A percentile compares a stretch with the other conserved stretches of the same genome.
These are phyloP conservation scores for Digitaria exilis DNA, from an alignment of 202 grass and related monocot genomes.

Conservation along the genomic window DNA sequence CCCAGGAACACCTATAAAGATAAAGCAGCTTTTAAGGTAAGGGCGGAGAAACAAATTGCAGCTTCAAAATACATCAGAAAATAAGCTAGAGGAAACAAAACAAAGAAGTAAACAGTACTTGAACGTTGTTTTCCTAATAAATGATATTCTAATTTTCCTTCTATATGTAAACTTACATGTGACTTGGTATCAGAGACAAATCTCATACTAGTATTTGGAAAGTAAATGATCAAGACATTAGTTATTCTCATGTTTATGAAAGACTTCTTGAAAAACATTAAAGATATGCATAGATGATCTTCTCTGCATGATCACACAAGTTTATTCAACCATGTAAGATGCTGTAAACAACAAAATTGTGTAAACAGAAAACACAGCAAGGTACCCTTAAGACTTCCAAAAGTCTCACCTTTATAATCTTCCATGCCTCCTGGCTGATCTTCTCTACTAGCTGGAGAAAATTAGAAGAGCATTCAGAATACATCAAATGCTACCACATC, in stretches of 20 bases:
- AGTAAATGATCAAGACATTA: slow-evolving; percentile 18
- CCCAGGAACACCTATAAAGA: slow-evolving; percentile 48
- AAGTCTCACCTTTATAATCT: slow-evolving; percentile 51
- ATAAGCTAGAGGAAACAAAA: neutral
- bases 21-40: slow-evolving; percentile 1
- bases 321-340: slow-evolving; percentile 2
- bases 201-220: neutral
- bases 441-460: slow-evolving; percentile 50
- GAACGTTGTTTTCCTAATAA: slow-evolving; percentile 20
- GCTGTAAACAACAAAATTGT: slow-evolving; percentile 17
- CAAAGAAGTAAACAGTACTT: neutral
- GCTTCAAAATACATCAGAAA: neutral
- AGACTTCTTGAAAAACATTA: slow-evolving; percentile 23
- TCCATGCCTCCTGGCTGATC: slow-evolving; percentile 46
- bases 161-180: slow-evolving; percentile 31
- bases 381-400: slow-evolving; percentile 41
- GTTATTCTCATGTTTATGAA: slow-evolving; percentile 14
- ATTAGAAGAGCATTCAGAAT: neutral
- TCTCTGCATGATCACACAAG: slow-evolving; percentile 6
- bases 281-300: slow-evolving; percentile 15
- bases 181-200: neutral
- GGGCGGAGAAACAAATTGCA: neutral
- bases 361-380: slow-evolving; percentile 19
- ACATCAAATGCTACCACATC: neutral
- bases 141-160: neutral